phyloP scores from a whole-genome alignment of 2,329 filamentous ascomycete genomes.

The Diaporthe sp. region DNA sequence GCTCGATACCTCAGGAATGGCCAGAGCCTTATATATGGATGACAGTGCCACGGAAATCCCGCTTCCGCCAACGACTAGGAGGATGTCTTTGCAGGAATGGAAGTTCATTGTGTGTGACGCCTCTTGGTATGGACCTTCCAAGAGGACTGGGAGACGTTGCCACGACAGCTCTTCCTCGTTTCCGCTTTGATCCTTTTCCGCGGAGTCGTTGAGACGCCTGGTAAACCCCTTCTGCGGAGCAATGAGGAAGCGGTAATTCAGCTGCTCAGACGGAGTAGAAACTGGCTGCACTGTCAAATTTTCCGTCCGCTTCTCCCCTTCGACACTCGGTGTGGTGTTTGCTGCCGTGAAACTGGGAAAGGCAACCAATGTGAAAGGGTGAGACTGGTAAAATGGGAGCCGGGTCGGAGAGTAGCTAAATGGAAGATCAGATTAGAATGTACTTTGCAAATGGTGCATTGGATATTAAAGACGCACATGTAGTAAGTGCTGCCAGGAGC shows the following conservation, averaged over 20 bases:
- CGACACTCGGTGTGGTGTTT: no score
- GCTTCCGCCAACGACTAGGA: slow-evolving; percentile 18
- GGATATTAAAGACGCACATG: background rate
- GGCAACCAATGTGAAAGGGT: slow-evolving; percentile 26
- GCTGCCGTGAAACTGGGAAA: background rate
- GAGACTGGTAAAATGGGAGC: slow-evolving; percentile 24
- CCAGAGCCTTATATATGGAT: slow-evolving; percentile 10
- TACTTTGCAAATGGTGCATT: rapidly evolving
- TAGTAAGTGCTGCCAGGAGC: slow-evolving; percentile 25
- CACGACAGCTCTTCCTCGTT: background rate
- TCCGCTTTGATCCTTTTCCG: background rate
- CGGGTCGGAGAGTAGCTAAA: slow-evolving; percentile 17
- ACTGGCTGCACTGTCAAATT: background rate
- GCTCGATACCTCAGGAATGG: background rate
- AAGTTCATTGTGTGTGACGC: background rate
- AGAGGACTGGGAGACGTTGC: background rate
- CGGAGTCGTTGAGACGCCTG: background rate
- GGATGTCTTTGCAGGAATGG: background rate
- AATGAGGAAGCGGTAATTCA: slow-evolving; percentile 30
- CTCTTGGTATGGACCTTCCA: slow-evolving; percentile 24
- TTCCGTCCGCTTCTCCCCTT: background rate
- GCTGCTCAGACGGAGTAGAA: background rate
- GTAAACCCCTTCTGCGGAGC: slow-evolving; percentile 18
- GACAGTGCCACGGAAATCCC: slow-evolving; percentile 18
- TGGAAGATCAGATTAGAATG: background rate